phyloP scores from a whole-genome alignment of 1,284 basidiomycete species.

The Calocybe gambosa region DNA sequence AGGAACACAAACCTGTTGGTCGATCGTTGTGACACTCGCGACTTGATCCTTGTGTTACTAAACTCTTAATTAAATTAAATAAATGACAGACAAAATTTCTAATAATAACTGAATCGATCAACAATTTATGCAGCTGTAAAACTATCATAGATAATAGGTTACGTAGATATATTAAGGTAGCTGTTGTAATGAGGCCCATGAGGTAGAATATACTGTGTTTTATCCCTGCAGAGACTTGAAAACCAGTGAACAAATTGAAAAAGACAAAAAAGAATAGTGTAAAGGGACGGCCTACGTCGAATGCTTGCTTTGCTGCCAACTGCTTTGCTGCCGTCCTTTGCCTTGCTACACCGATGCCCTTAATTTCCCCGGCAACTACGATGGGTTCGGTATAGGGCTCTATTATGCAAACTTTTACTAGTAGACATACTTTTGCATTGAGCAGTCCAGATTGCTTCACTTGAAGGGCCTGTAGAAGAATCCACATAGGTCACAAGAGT shows the following conservation, averaged over 20 bases:
- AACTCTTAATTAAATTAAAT: background rate
- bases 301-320: constrained; percentile 43
- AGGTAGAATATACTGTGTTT: background rate
- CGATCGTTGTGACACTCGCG: background rate
- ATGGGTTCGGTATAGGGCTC: background rate
- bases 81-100: background rate
- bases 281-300: constrained; percentile 24
- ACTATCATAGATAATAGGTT: too few species aligned
- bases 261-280: background rate
- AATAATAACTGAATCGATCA: background rate
- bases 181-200: background rate
- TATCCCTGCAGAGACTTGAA: constrained; percentile 9
- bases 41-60: background rate
- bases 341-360: constrained; percentile 36
- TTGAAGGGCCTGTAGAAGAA: constrained; percentile 30
- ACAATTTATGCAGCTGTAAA: background rate
- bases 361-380: constrained; percentile 42
- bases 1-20: background rate
- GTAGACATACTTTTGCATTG: constrained; percentile 47
- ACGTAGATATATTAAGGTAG: background rate
- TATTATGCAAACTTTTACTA: background rate
- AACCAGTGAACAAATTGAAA: background rate
- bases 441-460: constrained; percentile 42
- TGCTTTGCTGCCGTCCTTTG: constrained; percentile 47
- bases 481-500: constrained; percentile 36